A percentile compares a stretch with the other conserved stretches of the same genome.
phyloP scores from a whole-genome alignment of 2,329 filamentous ascomycete genomes.

The Colletotrichum echinochloae region DNA sequence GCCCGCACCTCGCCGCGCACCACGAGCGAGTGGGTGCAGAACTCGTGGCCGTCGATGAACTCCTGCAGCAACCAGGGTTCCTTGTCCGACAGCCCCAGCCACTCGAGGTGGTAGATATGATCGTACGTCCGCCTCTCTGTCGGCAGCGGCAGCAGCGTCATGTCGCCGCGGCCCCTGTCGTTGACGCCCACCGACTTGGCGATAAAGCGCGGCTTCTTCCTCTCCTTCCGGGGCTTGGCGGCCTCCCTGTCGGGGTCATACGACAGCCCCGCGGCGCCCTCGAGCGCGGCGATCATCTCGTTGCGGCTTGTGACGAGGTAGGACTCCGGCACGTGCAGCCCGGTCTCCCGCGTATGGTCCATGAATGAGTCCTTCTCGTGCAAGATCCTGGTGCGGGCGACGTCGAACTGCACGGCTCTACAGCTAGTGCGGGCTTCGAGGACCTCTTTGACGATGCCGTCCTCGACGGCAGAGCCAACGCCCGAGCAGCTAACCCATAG shows the following conservation, averaged over 20 bases:
- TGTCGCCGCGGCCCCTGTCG: constrained; percentile 68
- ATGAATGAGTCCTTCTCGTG: constrained; percentile 77
- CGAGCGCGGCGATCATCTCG: constrained; percentile 66
- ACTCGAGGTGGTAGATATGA: constrained; percentile 63
- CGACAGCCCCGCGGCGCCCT: constrained; percentile 43
- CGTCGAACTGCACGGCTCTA: constrained; percentile 72
- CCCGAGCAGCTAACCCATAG: constrained; percentile 81
- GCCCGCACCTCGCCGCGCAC: constrained; percentile 73
- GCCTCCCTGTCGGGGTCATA: constrained; percentile 8
- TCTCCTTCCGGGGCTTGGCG: constrained; percentile 25
- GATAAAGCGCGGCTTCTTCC: constrained; percentile 62
- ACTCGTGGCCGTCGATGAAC: constrained; percentile 72
- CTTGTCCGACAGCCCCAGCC: constrained; percentile 60
- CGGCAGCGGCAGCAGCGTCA: constrained; percentile 72
- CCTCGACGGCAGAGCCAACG: constrained; percentile 73
- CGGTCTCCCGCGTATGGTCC: constrained; percentile 64
- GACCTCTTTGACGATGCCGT: constrained; percentile 72
- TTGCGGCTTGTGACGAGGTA: constrained; percentile 64
- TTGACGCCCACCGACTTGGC: constrained; percentile 75
- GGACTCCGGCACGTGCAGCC: constrained; percentile 65
- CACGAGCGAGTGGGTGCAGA: constrained; percentile 77
- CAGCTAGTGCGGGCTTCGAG: constrained; percentile 70
- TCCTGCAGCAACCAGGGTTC: constrained; percentile 77
- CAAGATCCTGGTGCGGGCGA: constrained; percentile 66
- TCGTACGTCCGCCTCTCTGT: constrained; percentile 64